Evolutionary conservation across 192 early-diverging fungal species (phyloP), one percentile per base, ranked within the genome.

Genomic region (Backusella psychrophila): DNA sequence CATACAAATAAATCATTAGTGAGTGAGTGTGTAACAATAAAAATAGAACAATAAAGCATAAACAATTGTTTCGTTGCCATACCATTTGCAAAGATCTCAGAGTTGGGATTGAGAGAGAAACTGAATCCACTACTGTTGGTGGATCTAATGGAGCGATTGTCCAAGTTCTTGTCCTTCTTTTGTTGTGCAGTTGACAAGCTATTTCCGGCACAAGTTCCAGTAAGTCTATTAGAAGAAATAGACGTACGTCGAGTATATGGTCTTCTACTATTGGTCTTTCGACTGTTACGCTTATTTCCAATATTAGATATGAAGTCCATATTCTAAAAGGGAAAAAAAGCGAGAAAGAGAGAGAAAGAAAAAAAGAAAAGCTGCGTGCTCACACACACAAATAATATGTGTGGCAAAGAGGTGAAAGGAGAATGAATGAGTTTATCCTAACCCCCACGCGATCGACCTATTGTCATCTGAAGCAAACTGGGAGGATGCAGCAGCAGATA

Each of bases 251-350:
- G 41, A 41, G 39, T 71, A 29, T 71, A 71, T 44, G 70, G 44
- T 49, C 70, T 23, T 49, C 70, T 71, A 46, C 70, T 71, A 14
- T 23, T 71, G 11, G 56, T 63, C 42, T 71, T 71, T 33, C 70
- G 41, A 26, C 23, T 71, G 26, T 71, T 71, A 46, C 70, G 70
- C 26, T 71, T 71, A 44, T 71, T 71, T 29, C 70, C 69, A 29
- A 71, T 71, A 71, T 71, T 71, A 7, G 69, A 71, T 46, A 71
- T 46, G 41, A 71, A 71, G 42, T 71, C 69, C 69, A 71, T 71
- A 59, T 19, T 59, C 53, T 56, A 56, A 6, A 23, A 21, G 9
- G 21, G 17, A 49, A 56, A 56, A 59, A 59, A 44, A 49, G 31
- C 31, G 46, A 17, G 19, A 49, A 6, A 49, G 19, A 49, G 6